Base-by-base conservation (phyloP, 305 asterid genomes). In the Fraxinus dipetala region DNA sequence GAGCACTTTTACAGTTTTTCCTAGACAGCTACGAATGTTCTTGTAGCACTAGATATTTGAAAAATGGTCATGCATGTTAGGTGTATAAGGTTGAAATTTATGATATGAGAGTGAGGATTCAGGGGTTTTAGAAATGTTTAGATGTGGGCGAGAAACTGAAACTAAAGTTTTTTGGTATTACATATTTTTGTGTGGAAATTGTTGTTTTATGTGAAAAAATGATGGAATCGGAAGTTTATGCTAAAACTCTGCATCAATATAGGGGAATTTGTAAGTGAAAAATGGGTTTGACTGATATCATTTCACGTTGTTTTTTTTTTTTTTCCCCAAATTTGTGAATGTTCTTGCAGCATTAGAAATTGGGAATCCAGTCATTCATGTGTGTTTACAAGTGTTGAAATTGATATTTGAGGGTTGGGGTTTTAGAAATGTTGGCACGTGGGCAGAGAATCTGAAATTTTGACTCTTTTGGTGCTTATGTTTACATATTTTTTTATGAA, bases 391-490 rank as follows among this genome's bases (percentile, higher is more conserved):
- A 3, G 48, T 61, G 31, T 20, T 28, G 67, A 28, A 81, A 76
- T 76, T 30, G 56, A 35, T 81, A 82, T n/a, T 24, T 9, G 74
- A 54, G 28, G 65, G 8, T 61, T 24, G 30, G 28, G 69, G 9
- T 45, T 67, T 75, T 75, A 18, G 80, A 70, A 72, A 77, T 79
- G 78, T 65, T 81, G 78, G 30, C 32, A 65, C 31, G 18, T 78
- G 70, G 35, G 59, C 28, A 28, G 31, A 45, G 31, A 35, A 51
- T 51, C 78, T 69, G 79, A 18, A 76, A 16, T 48, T 26, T 56
- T 61, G 81, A 43, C 79, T 77, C 76, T 73, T 32, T 72, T 78
- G 74, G 31, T 22, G 34, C 72, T 63, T 22, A 6, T 6, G 9
- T n/a, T 24, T 63, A 18, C 31, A 9, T 45, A 51, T n/a, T 69